Evolutionary conservation across 768 basidiomycete genomes (phyloP).

Genomic region (Mycena vitilis): DNA sequence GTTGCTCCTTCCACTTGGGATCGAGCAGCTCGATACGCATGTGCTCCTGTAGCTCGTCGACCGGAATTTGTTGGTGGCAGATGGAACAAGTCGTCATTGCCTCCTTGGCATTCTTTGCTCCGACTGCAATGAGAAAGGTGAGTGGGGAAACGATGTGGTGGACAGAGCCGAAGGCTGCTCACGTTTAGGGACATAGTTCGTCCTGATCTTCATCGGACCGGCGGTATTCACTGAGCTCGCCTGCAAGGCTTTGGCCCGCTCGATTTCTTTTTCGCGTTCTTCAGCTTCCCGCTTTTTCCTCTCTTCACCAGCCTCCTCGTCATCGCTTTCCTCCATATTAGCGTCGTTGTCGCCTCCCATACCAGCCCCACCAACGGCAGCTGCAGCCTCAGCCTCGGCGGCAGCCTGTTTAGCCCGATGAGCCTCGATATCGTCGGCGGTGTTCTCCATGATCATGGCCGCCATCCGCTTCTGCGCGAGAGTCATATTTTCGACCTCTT

Average conservation of each 20-base stretch:
- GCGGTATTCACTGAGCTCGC: constrained; percentile 78
- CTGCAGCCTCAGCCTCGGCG: constrained; percentile 86
- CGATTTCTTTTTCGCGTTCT: constrained; percentile 75
- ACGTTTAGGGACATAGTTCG: constrained; percentile 96
- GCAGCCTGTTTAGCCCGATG: constrained; percentile 85
- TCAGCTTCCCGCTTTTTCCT: constrained; percentile 77
- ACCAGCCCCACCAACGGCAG: constrained; percentile 77
- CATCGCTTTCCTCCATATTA: constrained; percentile 90
- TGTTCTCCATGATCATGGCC: constrained; percentile 97
- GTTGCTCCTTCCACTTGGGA: constrained; percentile 97
- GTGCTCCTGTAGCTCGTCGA: constrained; percentile 96
- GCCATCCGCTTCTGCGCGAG: constrained; percentile 98
- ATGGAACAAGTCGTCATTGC: constrained; percentile 90
- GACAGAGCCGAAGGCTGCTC: constrained; percentile 47
- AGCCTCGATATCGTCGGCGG: constrained; percentile 87
- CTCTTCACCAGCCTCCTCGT: constrained; percentile 73
- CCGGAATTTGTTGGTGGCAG: constrained; percentile 95
- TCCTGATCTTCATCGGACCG: constrained; percentile 93
- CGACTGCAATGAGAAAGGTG: constrained; percentile 58
- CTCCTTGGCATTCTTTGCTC: constrained; percentile 71
- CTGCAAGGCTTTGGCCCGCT: constrained; percentile 84
- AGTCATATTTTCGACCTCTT: constrained; percentile 96
- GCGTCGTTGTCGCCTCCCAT: constrained; percentile 64
- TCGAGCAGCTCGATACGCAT: constrained; percentile 98
- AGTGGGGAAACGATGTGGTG: constrained; percentile 7